A percentile compares a stretch with the other conserved stretches of the same genome.
Conservation (phyloP, 2,329 filamentous ascomycete species). For the Fusarium goolgardi region DNA sequence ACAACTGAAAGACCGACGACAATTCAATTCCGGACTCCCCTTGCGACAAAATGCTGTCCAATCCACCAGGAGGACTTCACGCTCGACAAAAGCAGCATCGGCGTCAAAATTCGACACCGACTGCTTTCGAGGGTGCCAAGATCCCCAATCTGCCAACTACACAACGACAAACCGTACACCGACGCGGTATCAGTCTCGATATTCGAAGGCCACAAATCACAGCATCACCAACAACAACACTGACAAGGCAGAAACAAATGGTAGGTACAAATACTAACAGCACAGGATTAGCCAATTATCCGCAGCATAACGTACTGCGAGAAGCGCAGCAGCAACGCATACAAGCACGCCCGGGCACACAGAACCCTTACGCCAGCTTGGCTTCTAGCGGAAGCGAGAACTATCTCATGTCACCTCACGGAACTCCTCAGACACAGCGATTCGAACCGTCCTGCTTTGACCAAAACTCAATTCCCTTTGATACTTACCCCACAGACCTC, state of each 20-base stretch:
- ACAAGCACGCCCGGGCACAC: conserved; percentile 77
- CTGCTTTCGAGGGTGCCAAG: conserved; percentile 79
- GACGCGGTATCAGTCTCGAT: conserved; percentile 87
- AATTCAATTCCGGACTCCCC: conserved; percentile 73
- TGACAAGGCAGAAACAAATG: conserved; percentile 52
- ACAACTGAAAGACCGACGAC: conserved; percentile 51
- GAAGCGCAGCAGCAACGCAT: conserved; percentile 90
- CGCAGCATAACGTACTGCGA: conserved; percentile 82
- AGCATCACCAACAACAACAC: conserved; percentile 44
- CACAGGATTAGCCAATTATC: conserved; percentile 64
- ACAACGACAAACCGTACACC: conserved; percentile 67
- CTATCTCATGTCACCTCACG: conserved; percentile 68
- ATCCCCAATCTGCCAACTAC: conserved; percentile 69
- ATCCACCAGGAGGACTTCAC: conserved; percentile 78
- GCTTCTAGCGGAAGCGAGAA: conserved; percentile 60
- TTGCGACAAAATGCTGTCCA: conserved; percentile 82
- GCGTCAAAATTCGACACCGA: conserved; percentile 88
- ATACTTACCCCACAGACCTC: conserved; percentile 58
- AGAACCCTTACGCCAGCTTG: conserved; percentile 50
- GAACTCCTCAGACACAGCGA: conserved; percentile 64
- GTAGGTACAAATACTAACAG: conserved; percentile 67
- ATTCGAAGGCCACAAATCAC: conserved; percentile 68
- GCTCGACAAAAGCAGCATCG: conserved; percentile 70
- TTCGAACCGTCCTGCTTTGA: conserved; percentile 63
- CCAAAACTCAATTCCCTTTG: conserved; percentile 59